These are phyloP conservation scores for Poa pratensis DNA, from an alignment of 176 grass and related monocot species.

Conservation along the genomic window DNA sequence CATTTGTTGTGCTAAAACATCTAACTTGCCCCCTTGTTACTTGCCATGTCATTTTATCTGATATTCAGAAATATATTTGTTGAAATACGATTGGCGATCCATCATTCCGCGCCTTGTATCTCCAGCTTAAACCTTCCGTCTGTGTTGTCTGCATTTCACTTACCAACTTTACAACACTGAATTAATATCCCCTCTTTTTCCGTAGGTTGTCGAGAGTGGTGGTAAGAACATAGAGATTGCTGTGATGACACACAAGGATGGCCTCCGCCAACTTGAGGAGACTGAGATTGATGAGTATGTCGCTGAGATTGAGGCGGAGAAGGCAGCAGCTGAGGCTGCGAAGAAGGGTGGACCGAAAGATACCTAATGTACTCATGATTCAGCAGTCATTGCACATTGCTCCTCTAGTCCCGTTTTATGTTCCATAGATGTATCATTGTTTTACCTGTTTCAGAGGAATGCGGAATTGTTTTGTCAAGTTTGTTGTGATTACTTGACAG, in stretches of 20 bases:
- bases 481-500: background rate
- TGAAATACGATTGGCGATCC: background rate
- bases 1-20: background rate
- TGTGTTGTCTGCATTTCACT: background rate
- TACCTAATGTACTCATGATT: constrained; percentile 39
- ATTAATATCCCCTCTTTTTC: background rate
- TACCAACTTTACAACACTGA: background rate
- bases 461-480: constrained; percentile 19
- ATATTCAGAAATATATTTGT: background rate
- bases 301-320: constrained; percentile 88
- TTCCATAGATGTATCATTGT: constrained; percentile 9
- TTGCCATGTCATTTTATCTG: background rate
- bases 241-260: constrained; percentile 70
- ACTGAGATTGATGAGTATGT: constrained; percentile 89
- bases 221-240: constrained; percentile 96
- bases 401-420: background rate
- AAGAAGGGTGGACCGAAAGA: constrained; percentile 71
- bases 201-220: constrained; percentile 82
- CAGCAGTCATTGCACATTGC: background rate
- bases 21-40: background rate
- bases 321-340: constrained; percentile 85
- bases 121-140: background rate
- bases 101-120: background rate
- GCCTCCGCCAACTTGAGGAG: constrained; percentile 70
- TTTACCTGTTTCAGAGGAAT: constrained; percentile 26